Evolutionary conservation across 1,284 basidiomycete genomes (phyloP).

Genomic region (Cutaneotrichosporon daszewskae): DNA sequence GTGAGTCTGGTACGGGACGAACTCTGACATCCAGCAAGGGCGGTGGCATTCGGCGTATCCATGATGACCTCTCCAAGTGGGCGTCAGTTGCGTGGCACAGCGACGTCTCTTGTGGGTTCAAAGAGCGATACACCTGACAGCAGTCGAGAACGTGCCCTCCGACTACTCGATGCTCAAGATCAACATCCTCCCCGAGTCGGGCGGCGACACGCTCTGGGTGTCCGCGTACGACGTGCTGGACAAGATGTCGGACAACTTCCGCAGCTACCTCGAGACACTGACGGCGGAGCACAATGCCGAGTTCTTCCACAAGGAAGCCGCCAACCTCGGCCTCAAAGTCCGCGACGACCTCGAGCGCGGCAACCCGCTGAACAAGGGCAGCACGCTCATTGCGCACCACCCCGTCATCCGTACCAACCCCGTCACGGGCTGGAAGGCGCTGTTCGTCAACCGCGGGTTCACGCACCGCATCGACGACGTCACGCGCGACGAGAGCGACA

Average conservation of each 20-base stretch:
- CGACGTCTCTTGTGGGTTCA: conserved; percentile 51
- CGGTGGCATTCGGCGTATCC: conserved; percentile 22
- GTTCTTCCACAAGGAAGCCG: conserved; percentile 53
- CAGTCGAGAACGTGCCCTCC: conserved; percentile 51
- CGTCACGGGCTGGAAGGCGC: conserved; percentile 61
- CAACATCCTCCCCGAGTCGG: conserved; percentile 47
- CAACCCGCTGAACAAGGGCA: conserved; percentile 57
- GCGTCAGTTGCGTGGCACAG: conserved; percentile 62
- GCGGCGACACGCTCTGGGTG: conserved; percentile 29
- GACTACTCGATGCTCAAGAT: conserved; percentile 55
- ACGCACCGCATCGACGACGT: conserved; percentile 59
- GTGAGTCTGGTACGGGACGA: no score
- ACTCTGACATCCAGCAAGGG: no score
- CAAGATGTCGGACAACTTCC: conserved; percentile 27
- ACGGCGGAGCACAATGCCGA: conserved; percentile 46
- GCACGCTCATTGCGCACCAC: conserved; percentile 56
- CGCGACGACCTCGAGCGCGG: conserved; percentile 48
- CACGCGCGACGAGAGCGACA: conserved; percentile 56
- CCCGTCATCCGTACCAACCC: conserved; percentile 48
- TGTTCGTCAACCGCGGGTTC: conserved; percentile 61
- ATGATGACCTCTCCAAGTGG: conserved; percentile 37
- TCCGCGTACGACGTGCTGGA: conserved; percentile 52
- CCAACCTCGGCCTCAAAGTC: conserved; percentile 29
- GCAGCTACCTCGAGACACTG: conserved; percentile 23
- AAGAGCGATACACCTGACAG: no score